Percentiles rank a stretch among this genome's conserved stretches.
Conservation (phyloP, 2,329 filamentous ascomycete genomes). For the Volutella citrinella region DNA sequence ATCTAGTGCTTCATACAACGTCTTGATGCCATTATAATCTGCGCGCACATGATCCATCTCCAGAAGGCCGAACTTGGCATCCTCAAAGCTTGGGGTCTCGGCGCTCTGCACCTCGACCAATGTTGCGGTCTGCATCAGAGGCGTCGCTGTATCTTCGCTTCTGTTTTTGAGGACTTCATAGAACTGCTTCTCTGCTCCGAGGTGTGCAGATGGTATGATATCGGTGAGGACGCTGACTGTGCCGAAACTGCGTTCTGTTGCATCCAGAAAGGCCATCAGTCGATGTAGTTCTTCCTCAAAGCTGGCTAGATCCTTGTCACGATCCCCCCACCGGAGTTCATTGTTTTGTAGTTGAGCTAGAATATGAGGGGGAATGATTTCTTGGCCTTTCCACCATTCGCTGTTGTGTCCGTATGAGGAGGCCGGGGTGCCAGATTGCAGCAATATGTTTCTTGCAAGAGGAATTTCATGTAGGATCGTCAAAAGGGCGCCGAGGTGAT, state of each 20-base stretch:
- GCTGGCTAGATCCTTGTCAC: constrained; percentile 26
- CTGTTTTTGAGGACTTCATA: constrained; percentile 40
- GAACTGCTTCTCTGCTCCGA: constrained; percentile 40
- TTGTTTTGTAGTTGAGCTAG: constrained; percentile 31
- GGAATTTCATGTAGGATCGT: constrained; percentile 61
- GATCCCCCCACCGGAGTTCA: constrained; percentile 28
- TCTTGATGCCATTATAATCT: constrained; percentile 38
- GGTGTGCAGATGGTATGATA: constrained; percentile 29
- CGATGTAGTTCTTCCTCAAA: constrained; percentile 57
- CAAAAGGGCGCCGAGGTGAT: constrained; percentile 51
- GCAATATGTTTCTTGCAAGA: constrained; percentile 52
- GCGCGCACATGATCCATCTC: constrained; percentile 37
- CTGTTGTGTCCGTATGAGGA: constrained; percentile 52
- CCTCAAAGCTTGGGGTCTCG: constrained; percentile 29
- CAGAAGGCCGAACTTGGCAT: constrained; percentile 40
- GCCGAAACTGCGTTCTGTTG: constrained; percentile 58
- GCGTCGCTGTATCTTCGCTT: constrained; percentile 22
- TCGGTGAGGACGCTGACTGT: constrained; percentile 48
- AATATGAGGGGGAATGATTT: constrained; percentile 42
- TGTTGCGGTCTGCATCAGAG: constrained; percentile 32
- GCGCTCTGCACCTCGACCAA: constrained; percentile 28
- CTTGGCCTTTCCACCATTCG: constrained; percentile 61
- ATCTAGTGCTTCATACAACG: constrained; percentile 47
- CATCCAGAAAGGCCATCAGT: constrained; percentile 61
- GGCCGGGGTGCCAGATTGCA: constrained; percentile 40